Base-by-base conservation (phyloP, 495 filamentous ascomycete species). In the Penicillium salamii region DNA sequence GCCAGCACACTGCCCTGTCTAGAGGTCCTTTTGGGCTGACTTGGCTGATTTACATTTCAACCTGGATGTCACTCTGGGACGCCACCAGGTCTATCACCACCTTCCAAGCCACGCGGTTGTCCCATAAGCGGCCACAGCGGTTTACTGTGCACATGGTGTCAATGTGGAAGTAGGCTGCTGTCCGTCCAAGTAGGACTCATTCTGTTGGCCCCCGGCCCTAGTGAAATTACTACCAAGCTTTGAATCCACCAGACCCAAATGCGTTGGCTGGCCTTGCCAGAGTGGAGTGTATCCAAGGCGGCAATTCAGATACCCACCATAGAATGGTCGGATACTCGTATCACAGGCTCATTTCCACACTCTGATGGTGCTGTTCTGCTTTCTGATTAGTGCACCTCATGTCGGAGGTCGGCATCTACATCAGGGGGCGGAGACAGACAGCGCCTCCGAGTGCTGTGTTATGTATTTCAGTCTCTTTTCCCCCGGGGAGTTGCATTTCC, bases 301-400 rank as follows among this genome's bases (percentile, higher is more conserved):
- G 33, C 44, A 26, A 20, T n/a, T 48, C 33, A 39, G 15, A 15
- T 31, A 6, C 18, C 15, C 36, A 32, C 15, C 34, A 6, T 40
- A 24, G 35, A 32, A 13, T 7, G 24, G 13, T 13, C 45, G 44
- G 46, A 32, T 23, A n/a, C n/a, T n/a, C n/a, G n/a, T n/a, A 40
- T 48, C 24, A 32, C 26, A 40, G 5, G 34, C 36, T 48, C 35
- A 48, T 48, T 48, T 48, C 46, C 46, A 48, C 46, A 26, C 6
- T 18, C 20, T 40, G 9, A 31, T 38, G n/a, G 36, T 28, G 14
- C 35, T 20, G 13, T 39, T 39, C 46, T 48, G 12, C 4, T 40
- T 48, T 48, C 18, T 48, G 46, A 38, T 48, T 48, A 48, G 46
- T 48, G 36, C 17, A 3, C 35, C 11, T 21, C 18, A 31, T 38